A percentile compares a stretch with the other conserved stretches of the same genome.
These are phyloP conservation scores for Trichoderma sp. DNA, from an alignment of 2,329 filamentous ascomycete species.

Conservation along the genomic window DNA sequence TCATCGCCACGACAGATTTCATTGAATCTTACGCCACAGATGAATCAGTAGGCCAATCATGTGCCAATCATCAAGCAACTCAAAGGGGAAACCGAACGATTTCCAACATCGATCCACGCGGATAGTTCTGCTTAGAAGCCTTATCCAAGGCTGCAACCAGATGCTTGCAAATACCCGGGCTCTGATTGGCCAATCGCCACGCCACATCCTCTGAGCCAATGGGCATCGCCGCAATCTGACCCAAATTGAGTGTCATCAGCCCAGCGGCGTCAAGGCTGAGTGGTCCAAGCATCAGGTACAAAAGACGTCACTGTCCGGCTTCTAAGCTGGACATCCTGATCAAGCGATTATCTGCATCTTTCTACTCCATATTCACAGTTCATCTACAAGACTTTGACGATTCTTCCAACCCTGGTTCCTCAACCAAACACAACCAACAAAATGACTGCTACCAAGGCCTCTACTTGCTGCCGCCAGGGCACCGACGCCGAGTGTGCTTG, in stretches of 20 bases:
- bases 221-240: background rate
- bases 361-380: background rate
- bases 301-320: constrained; percentile 20
- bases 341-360: background rate
- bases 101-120: background rate
- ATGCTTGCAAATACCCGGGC: constrained; percentile 23
- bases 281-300: constrained; percentile 18
- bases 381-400: background rate
- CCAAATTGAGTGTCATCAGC: constrained; percentile 9
- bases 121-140: background rate
- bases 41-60: background rate
- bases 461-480: constrained; percentile 58
- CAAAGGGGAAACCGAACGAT: background rate
- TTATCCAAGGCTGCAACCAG: background rate
- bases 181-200: constrained; percentile 20
- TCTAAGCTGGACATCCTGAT: background rate
- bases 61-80: background rate
- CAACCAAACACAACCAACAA: constrained; percentile 20
- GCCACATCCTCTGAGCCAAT: constrained; percentile 16
- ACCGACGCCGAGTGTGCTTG: constrained; percentile 51
- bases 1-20: background rate
- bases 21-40: background rate
- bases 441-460: constrained; percentile 40
- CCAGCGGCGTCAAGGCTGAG: background rate
- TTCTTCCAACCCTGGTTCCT: background rate